Base-by-base conservation (phyloP, 129 eudicot species). In the Deinandra increscens region DNA sequence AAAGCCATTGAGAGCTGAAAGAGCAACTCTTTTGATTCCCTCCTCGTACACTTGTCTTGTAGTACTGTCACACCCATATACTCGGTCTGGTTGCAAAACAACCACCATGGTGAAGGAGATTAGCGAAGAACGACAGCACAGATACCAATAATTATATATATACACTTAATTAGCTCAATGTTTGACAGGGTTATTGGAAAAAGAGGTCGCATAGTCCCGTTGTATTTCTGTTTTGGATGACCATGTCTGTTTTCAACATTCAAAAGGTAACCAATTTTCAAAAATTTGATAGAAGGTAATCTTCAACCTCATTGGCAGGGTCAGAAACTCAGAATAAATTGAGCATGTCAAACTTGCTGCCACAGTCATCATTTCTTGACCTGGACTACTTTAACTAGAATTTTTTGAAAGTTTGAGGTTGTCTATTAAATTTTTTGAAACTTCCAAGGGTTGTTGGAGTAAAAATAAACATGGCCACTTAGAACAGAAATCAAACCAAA, bases 1-100 rank as follows among this genome's bases (percentile, higher is more conserved):
- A 4, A 94, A 85, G 77, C 97, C 99, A 70, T 73, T 85, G 18
- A 90, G 58, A 60, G 81, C 99, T 59, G 99, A 89, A 69, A 94
- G 91, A 49, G 86, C 89, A 59, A 89, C 81, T 75, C 80, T 82
- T 84, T 87, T 94, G 19, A 86, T 87, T 58, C 91, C 88, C 37
- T 89, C 97, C 66, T 85, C 97, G 50, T 94, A 94, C n/a, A 94
- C 99, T 42, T 85, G 76, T 73, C 66, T 81, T 6, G 99, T 94
- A 26, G 88, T 80, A 79, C 80, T 42, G 38, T 84, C 87, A 42
- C 63, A 2, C 8, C 85, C 87, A 54, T 87, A 87, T 74, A 85
- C 91, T 82, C 84, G 84, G 75, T 94, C 97, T 94, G 62, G 71
- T 67, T 69, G 48, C 82, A 61, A 58, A 36, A 69, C n/a, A 50